Percentiles rank a stretch among this genome's conserved stretches.
Evolutionary conservation across 805 yeast genomes (phyloP).

Genomic region (Kodamaea nitidulidarum): DNA sequence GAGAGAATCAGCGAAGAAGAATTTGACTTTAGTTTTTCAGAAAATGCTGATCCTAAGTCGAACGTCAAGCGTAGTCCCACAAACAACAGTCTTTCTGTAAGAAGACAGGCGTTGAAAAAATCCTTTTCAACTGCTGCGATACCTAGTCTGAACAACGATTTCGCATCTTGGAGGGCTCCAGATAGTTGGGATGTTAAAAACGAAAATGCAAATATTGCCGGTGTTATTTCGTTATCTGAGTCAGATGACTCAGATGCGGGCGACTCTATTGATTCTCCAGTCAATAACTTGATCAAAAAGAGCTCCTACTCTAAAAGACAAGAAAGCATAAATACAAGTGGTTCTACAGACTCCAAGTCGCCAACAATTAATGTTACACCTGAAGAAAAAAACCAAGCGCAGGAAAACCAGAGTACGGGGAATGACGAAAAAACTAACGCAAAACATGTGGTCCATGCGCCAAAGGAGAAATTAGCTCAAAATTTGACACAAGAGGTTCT

Average conservation of each 20-base stretch:
- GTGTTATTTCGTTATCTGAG: constrained; percentile 10
- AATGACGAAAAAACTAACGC: not conserved
- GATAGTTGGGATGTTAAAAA: constrained; percentile 47
- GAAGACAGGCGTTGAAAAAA: constrained; percentile 4
- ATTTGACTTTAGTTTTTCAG: not conserved
- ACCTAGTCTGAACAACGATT: not conserved
- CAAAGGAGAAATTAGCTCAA: not conserved
- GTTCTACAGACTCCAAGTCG: not conserved
- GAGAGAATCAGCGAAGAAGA: constrained; percentile 2
- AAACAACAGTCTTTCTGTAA: not conserved
- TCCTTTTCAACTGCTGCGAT: constrained; percentile 9
- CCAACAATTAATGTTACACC: too few species aligned
- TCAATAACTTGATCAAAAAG: constrained; percentile 1
- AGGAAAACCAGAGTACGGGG: not conserved
- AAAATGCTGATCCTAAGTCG: not conserved
- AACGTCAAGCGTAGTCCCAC: not conserved
- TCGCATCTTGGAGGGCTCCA: constrained; percentile 41
- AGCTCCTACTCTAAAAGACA: not conserved
- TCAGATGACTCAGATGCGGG: constrained; percentile 13
- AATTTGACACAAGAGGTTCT: not conserved
- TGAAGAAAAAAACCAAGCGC: not conserved
- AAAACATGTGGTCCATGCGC: not conserved
- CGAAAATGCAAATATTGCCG: constrained; percentile 9
- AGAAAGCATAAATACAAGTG: not conserved
- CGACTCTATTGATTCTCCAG: constrained; percentile 2